Evolutionary conservation across 768 basidiomycete genomes (phyloP), one percentile per base, ranked within the genome.

Genomic region (Collybia sordida): DNA sequence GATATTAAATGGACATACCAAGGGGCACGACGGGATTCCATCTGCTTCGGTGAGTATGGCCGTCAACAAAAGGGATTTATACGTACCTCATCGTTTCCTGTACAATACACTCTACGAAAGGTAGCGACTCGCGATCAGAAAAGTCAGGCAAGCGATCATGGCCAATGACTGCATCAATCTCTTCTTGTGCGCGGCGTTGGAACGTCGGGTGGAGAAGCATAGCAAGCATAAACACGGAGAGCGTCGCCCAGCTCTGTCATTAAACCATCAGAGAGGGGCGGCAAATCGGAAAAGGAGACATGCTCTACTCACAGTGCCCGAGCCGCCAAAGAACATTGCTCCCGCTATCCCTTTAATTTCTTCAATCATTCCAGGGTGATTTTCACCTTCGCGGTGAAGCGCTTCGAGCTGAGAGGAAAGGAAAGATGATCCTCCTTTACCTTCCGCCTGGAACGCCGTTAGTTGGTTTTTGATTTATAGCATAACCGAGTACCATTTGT

Each of bases 151-250:
- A 56, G 1, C 73, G 60, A 11, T 58, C 62, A 2, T 41, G n/a
- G 7, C 70, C 72, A n/a, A 77, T 53, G 2, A 77, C 64, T 1
- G 47, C 36, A 54, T 78, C 75, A 7, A 79, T 64, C 56, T 78
- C 75, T 1, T 61, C 61, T 47, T 74, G 77, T 0, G 72, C 74
- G 27, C 58, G 64, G 7, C 42, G 48, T 47, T 71, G 71, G 7
- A 64, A 58, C 7, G 66, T 61, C 0, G 74, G 76, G 52, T 72
- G 54, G 7, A 64, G 49, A 9, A 69, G 59, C 71, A 78, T 72
- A 3, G 69, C 68, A 15, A 74, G 62, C 37, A 77, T 50, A 50
- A 76, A 72, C 1, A 61, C 53, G 6, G 54, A 55, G 1, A 73
- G 35, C 0, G 65, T 53, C 1, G 68, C 59, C 21, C 59, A 64